Evolutionary conservation across 352 stramenopile species (phyloP), one percentile per base, ranked within the genome.

Genomic region (Globisporangium uncinulatum): DNA sequence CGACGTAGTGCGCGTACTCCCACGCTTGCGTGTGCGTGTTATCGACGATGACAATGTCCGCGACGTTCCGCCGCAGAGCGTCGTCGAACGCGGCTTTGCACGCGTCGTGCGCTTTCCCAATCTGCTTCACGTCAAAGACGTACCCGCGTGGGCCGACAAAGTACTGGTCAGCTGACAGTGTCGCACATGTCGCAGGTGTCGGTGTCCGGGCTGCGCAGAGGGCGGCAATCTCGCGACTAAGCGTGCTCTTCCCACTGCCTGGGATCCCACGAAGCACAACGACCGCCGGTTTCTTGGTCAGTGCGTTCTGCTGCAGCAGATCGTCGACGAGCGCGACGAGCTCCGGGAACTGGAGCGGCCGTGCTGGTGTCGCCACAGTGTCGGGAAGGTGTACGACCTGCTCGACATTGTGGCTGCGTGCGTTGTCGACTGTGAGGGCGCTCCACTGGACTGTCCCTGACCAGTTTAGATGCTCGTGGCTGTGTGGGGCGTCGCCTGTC

Each of bases 11-110:
- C 19, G 76, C 70, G 42, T 86, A 92, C 57, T 89, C 82, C 80
- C 82, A 89, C 24, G 49, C 53, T 54, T 86, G 78, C 3, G 80
- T 89, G 54, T 78, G 77, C 0, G 82, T 90, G 52, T 92, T 92
- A 56, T 92, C 82, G 5, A 90, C 73, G 8, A 92, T n/a, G 29
- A 92, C 46, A 32, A 92, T 53, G 3, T 63, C 51, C 9, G 59
- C 56, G 8, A 29, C 21, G 24, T 51, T 41, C 15, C 56, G 41
- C 7, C 60, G 19, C 21, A 88, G 20, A 17, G 74, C 74, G 21
- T 61, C 53, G 0, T 60, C 58, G 55, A 89, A 89, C 11, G 65
- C 49, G 3, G 41, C 36, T 59, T 79, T 76, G 51, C 73, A 86
- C 17, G 57, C 50, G 11, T 71, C 72, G 54, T 92, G 82, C 7